A percentile compares a stretch with the other conserved stretches of the same genome.
These are phyloP conservation scores for Serendipita sp. DNA, from an alignment of 768 basidiomycete species.

Conservation along the genomic window DNA sequence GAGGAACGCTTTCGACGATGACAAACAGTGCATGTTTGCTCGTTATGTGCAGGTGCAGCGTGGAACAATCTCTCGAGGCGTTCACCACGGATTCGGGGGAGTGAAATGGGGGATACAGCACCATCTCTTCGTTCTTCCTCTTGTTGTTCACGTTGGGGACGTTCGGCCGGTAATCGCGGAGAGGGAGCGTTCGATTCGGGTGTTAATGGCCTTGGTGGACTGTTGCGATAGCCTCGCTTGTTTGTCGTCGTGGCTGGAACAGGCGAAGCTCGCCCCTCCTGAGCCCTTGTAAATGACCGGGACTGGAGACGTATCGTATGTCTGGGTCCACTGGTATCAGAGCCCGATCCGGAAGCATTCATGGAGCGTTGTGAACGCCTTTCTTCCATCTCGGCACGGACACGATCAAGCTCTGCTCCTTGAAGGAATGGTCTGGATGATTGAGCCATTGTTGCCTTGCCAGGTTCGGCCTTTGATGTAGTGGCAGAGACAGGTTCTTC, in stretches of 20 bases:
- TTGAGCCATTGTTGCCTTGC: background rate
- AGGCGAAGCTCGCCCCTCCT: background rate
- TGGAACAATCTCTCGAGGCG: conserved; percentile 70
- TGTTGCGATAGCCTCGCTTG: conserved; percentile 6
- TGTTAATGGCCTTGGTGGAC: background rate
- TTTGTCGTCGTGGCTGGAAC: background rate
- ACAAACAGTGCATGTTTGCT: conserved; percentile 52
- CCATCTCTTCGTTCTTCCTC: background rate
- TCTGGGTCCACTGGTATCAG: background rate
- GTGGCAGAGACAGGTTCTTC: conserved; percentile 10
- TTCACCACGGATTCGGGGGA: conserved; percentile 70
- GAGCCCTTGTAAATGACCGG: background rate
- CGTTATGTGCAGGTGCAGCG: conserved; percentile 59
- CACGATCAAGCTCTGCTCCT: conserved; percentile 42
- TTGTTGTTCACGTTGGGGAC: background rate
- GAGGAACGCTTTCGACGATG: conserved; percentile 22
- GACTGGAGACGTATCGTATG: conserved; percentile 2
- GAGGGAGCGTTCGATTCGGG: background rate
- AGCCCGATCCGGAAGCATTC: conserved; percentile 10
- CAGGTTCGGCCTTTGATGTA: background rate
- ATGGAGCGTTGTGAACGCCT: conserved; percentile 36
- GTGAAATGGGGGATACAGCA: conserved; percentile 21
- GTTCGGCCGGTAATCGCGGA: background rate
- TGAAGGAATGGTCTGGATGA: conserved; percentile 29
- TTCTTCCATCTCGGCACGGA: conserved; percentile 50